Base-by-base conservation (phyloP, 1,139 yeast species). In the Sugiyamaella sp. region DNA sequence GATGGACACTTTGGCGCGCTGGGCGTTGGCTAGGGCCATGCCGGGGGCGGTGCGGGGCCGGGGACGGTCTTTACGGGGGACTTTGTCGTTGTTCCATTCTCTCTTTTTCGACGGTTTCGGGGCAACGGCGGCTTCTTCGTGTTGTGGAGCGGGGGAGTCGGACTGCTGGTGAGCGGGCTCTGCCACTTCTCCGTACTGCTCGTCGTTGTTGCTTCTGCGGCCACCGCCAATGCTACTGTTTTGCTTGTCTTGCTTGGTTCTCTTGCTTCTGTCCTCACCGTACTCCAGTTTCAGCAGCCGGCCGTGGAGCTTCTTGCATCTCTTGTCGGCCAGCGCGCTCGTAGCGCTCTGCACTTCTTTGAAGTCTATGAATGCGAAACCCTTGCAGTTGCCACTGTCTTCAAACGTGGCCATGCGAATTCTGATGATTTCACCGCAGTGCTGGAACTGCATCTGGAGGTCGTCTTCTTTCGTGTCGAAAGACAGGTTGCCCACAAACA, bases 371-470 rank as follows among this genome's bases (percentile, higher is more conserved):
- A 93, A 93, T 1, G 97, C 93, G 76, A 91, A 93, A 1, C 99
- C 99, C 70, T 93, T 93, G 75, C 98, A 93, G 69, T 90, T 91
- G 1, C 98, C 98, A 41, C 88, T 76, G 67, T 93, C 99, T 72
- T 93, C 93, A 70, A 93, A 93, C 6, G 99, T 91, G 1, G 98
- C 98, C 96, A 91, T 91, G 70, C 99, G 81, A 52, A 91, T 82
- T 63, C 81, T 82, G 29, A 78, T 74, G 55, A 90, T 90, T 57
- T 88, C 91, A 27, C 97, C 97, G 66, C 88, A 85, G 62, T 77
- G 82, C 63, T 73, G 72, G 75, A 91, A 93, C 61, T 89, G 96
- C 63, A 82, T 85, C 60, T 82, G 84, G 43, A 93, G 76, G 59
- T 83, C 73, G 27, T 86, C 95, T 57, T 87, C 84, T 1, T 95